These are phyloP conservation scores for Akanthomyces dipterigenus DNA, from an alignment of 2,329 filamentous ascomycete species.

Conservation along the genomic window DNA sequence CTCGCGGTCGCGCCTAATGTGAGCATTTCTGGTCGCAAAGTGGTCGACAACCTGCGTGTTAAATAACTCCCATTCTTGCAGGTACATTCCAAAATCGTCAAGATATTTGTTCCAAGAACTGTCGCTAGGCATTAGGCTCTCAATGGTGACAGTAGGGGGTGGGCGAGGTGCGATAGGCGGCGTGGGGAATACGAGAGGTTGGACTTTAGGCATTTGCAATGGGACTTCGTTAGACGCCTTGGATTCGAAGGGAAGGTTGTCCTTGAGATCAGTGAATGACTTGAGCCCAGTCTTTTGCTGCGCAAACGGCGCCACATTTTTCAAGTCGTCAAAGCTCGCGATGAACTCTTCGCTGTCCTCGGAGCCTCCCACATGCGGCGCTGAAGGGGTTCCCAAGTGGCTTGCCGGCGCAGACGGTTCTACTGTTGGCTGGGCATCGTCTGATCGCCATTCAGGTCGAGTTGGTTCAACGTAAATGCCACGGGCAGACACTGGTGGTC, in stretches of 20 bases:
- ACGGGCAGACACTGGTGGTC: conserved; percentile 29
- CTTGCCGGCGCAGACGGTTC: conserved; percentile 19
- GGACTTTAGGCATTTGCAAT: conserved; percentile 26
- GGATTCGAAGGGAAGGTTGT: conserved; percentile 51
- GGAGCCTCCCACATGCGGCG: conserved; percentile 38
- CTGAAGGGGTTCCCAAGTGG: conserved; percentile 18
- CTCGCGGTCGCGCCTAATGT: conserved; percentile 32
- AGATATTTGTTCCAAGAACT: conserved; percentile 45
- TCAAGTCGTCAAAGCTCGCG: conserved; percentile 47
- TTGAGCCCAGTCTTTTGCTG: conserved; percentile 41
- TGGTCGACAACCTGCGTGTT: conserved; percentile 49
- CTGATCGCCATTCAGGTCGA: conserved; percentile 52
- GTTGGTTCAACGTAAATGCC: conserved; percentile 54
- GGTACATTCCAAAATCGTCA: conserved; percentile 46
- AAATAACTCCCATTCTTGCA: conserved; percentile 42
- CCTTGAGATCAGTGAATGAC: conserved; percentile 50
- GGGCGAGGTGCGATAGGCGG: conserved; percentile 44
- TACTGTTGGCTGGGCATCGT: conserved; percentile 30
- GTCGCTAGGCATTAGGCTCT: conserved; percentile 36
- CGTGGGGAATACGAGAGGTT: conserved; percentile 38
- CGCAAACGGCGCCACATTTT: conserved; percentile 49
- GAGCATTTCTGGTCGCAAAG: conserved; percentile 44
- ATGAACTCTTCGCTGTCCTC: conserved; percentile 51
- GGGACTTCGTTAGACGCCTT: conserved; percentile 37
- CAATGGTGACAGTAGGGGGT: conserved; percentile 35